These are phyloP conservation scores for Globisporangium rhizosaccharum DNA, from an alignment of 352 stramenopile species.

Conservation along the genomic window DNA sequence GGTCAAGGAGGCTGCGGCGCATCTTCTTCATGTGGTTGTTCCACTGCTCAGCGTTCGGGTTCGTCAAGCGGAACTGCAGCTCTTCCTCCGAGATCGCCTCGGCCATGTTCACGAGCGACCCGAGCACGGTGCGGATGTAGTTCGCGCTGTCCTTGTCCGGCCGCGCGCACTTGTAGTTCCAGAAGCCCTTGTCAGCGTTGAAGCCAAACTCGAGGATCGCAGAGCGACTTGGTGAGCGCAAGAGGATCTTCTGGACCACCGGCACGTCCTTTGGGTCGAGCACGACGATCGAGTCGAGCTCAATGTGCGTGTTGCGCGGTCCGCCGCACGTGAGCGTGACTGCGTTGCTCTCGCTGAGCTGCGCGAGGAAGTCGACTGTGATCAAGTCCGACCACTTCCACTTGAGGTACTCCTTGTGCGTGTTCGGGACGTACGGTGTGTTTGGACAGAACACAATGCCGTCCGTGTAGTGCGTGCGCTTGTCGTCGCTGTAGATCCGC, in stretches of 20 bases:
- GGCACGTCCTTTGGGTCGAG: slow-evolving; percentile 72
- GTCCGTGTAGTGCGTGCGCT: slow-evolving; percentile 86
- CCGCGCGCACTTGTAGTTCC: slow-evolving; percentile 86
- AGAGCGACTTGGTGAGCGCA: slow-evolving; percentile 44
- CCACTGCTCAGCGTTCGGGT: slow-evolving; percentile 66
- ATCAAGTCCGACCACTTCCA: slow-evolving; percentile 91
- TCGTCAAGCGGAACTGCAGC: slow-evolving; percentile 83
- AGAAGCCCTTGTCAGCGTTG: slow-evolving; percentile 83
- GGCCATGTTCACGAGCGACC: slow-evolving; percentile 88
- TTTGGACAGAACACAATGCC: slow-evolving; percentile 88
- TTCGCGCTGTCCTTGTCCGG: slow-evolving; percentile 88
- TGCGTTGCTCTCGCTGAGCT: slow-evolving; percentile 47
- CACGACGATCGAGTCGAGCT: slow-evolving; percentile 79
- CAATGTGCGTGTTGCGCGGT: slow-evolving; percentile 68
- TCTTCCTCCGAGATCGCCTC: slow-evolving; percentile 89
- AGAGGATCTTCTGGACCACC: slow-evolving; percentile 61
- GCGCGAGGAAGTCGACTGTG: slow-evolving; percentile 81
- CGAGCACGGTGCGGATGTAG: slow-evolving; percentile 88
- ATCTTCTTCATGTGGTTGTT: slow-evolving; percentile 82
- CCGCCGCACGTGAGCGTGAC: slow-evolving; percentile 71
- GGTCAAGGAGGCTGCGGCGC: slow-evolving; percentile 60
- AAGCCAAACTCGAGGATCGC: slow-evolving; percentile 86
- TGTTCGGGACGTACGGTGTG: slow-evolving; percentile 79
- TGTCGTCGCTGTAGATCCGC: slow-evolving; percentile 78
- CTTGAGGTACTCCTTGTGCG: slow-evolving; percentile 88